These are phyloP conservation scores for Naganishia randhawae DNA, from an alignment of 768 basidiomycete genomes.

Conservation along the genomic window DNA sequence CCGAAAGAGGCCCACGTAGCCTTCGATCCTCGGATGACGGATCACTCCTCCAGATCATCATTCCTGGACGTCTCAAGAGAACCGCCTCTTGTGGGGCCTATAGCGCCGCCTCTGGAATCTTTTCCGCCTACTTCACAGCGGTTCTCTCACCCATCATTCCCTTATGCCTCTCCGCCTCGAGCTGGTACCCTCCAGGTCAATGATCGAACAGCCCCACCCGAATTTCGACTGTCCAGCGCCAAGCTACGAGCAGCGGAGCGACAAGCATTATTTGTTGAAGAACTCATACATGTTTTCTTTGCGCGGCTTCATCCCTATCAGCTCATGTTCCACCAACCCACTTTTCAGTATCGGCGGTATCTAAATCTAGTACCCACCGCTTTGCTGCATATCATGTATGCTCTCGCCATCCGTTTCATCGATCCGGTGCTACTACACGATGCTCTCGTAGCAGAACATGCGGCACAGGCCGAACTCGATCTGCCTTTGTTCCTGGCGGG, in stretches of 20 bases:
- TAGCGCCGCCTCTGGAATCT: not conserved
- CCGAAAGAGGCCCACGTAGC: not conserved
- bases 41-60: not conserved
- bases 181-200: not conserved
- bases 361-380: slow-evolving; percentile 37
- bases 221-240: not conserved
- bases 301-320: slow-evolving; percentile 37
- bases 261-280: slow-evolving; percentile 32
- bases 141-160: not conserved
- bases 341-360: slow-evolving; percentile 46
- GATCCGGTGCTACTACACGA: slow-evolving; percentile 20
- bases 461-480: slow-evolving; percentile 6
- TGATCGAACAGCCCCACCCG: not conserved
- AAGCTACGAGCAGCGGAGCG: not conserved
- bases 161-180: slow-evolving; percentile 4
- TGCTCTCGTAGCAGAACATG: not conserved
- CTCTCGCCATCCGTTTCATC: slow-evolving; percentile 39
- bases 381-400: slow-evolving; percentile 46
- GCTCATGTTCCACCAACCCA: slow-evolving; percentile 46
- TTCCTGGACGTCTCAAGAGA: not conserved
- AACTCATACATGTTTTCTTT: slow-evolving; percentile 48
- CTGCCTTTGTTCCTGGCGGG: slow-evolving; percentile 1
- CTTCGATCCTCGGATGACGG: not conserved
- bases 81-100: too few species aligned
- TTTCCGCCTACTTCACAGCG: not conserved